phyloP scores from a whole-genome alignment of 257 asterid species.

The Solanum appendiculatum region DNA sequence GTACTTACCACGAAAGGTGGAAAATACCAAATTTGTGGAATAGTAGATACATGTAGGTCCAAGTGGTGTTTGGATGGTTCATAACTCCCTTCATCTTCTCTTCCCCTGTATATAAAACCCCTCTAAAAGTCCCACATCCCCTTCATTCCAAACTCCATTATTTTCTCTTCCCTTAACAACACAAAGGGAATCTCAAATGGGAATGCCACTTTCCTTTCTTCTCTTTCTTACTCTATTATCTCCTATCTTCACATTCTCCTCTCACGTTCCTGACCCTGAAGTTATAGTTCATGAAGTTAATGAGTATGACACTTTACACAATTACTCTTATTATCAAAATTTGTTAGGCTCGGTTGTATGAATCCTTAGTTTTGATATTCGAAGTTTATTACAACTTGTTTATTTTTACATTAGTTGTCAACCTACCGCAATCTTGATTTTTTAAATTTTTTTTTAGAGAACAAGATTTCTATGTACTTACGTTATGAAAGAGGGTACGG shows the following conservation, averaged over 20 bases:
- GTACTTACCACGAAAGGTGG: background rate
- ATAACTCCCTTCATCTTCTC: background rate
- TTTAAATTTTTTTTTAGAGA: background rate
- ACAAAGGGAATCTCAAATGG: constrained; percentile 14
- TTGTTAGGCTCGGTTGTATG: background rate
- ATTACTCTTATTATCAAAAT: background rate
- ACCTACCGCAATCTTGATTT: background rate
- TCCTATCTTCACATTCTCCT: constrained; percentile 29
- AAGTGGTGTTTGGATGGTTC: constrained; percentile 11
- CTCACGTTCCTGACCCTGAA: constrained; percentile 66
- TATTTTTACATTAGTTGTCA: background rate
- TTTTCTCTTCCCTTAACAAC: background rate
- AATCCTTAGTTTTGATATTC: background rate
- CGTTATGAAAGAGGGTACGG: background rate
- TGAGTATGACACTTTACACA: constrained; percentile 31
- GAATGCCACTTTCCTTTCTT: constrained; percentile 19
- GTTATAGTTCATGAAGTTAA: constrained; percentile 57
- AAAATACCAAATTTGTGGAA: background rate
- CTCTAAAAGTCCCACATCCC: background rate
- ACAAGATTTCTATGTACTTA: background rate
- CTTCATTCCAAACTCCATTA: constrained; percentile 4
- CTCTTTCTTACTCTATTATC: constrained; percentile 18
- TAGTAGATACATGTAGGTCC: background rate
- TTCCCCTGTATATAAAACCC: constrained; percentile 14
- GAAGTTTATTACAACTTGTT: background rate